Evolutionary conservation across 2,329 filamentous ascomycete genomes (phyloP), one percentile per base, ranked within the genome.

Genomic region (Decorospora gaudefroyi): DNA sequence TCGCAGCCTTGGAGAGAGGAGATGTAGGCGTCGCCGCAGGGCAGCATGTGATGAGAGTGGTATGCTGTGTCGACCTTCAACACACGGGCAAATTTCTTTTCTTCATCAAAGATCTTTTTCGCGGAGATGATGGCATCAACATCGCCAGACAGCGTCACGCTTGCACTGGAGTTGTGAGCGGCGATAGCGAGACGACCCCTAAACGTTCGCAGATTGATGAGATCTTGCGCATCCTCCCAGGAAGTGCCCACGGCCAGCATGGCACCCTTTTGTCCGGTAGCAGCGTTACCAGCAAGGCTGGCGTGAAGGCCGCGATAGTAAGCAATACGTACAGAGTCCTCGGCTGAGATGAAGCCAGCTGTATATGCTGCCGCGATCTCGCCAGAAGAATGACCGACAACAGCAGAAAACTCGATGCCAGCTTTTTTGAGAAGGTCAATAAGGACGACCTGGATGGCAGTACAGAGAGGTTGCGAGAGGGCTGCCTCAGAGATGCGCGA

Each of bases 1-100:
- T 21, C 9, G 22, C 26, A 15, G 3, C 6, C 9, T 12, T 42
- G 13, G 3, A 49, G 15, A 27, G 23, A 26, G 17, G 8, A 11
- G 7, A 23, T 18, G 17, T 40, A 44, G 7, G 57, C 4, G 22
- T 31, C n/a, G 30, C 26, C 12, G 18, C 42, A 29, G 46, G 18
- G 4, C 21, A 46, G 13, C 54, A 59, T 48, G 26, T 50, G 39
- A 18, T 28, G 2, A 38, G 49, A 75, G 39, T 77, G 76, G 36
- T 77, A 78, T 0, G 75, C 76, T 8, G 54, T 68, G 16, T 74
- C 70, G 0, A 75, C 72, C 31, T 68, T 64, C 1, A 48, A 25
- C 1, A 15, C 7, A 46, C 55, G 8, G 29, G 32, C 8, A 52
- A 49, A 34, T 11, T 22, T 32, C 5, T 19, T 13, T 21, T 40